These are phyloP conservation scores for Claviceps purpurea DNA, from an alignment of 2,329 filamentous ascomycete species.

Conservation along the genomic window DNA sequence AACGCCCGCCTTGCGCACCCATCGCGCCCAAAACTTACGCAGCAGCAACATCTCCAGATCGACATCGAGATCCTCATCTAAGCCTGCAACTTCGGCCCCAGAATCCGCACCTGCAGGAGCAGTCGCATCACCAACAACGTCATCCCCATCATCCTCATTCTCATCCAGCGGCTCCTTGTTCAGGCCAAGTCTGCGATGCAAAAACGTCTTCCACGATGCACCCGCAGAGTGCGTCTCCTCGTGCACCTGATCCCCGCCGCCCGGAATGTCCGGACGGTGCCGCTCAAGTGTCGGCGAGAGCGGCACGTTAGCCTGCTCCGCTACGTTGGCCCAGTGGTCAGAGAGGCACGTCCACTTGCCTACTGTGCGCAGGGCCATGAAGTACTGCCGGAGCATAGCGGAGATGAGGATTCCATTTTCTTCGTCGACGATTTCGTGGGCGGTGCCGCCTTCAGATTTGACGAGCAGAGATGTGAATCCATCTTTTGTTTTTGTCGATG, in stretches of 20 bases:
- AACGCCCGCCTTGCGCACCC: slow-evolving; percentile 56
- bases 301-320: slow-evolving; percentile 42
- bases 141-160: slow-evolving; percentile 31
- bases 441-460: slow-evolving; percentile 59
- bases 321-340: slow-evolving; percentile 54
- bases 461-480: slow-evolving; percentile 69
- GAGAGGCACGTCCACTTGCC: slow-evolving; percentile 68
- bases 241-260: neutral
- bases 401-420: slow-evolving; percentile 81
- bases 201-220: slow-evolving; percentile 23
- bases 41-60: slow-evolving; percentile 49
- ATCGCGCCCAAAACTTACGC: slow-evolving; percentile 56
- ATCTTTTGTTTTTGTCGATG: slow-evolving; percentile 29
- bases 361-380: slow-evolving; percentile 71
- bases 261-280: neutral
- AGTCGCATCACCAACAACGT: slow-evolving; percentile 11
- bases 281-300: slow-evolving; percentile 13
- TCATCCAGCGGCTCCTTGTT: slow-evolving; percentile 20
- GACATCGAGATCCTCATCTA: slow-evolving; percentile 25
- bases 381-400: slow-evolving; percentile 79
- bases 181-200: slow-evolving; percentile 21
- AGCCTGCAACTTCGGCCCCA: slow-evolving; percentile 1
- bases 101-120: slow-evolving; percentile 12
- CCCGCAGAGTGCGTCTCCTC: slow-evolving; percentile 9
- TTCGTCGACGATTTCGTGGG: slow-evolving; percentile 68